These are phyloP conservation scores for Kodamaea hsintzibuensis DNA, from an alignment of 805 yeast species.

Conservation along the genomic window DNA sequence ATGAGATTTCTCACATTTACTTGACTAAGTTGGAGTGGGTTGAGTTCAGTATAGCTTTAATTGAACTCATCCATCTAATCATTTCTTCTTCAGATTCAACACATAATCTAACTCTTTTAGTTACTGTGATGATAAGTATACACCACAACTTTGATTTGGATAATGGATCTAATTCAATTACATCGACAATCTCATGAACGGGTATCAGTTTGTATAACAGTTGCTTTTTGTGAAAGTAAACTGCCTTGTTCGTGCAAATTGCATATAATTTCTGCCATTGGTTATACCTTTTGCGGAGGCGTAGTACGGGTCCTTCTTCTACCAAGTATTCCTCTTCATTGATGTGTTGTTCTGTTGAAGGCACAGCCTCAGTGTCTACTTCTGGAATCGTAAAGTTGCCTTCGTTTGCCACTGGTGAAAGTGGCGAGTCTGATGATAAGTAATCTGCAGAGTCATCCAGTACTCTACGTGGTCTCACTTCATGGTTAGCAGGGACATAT, in stretches of 20 bases:
- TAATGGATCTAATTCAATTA: conserved; percentile 50
- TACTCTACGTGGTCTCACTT: background rate
- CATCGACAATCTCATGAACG: conserved; percentile 41
- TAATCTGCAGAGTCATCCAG: background rate
- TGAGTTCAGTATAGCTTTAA: conserved; percentile 28
- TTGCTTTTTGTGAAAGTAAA: conserved; percentile 41
- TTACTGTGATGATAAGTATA: conserved; percentile 47
- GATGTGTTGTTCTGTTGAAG: background rate
- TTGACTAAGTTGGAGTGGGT: background rate
- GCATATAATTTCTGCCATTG: conserved; percentile 51
- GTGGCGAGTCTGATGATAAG: conserved; percentile 4
- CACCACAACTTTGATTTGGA: conserved; percentile 46
- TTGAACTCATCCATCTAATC: conserved; percentile 48
- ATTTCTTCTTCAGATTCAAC: conserved; percentile 47
- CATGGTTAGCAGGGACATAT: background rate
- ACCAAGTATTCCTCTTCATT: conserved; percentile 17
- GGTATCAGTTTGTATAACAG: conserved; percentile 31
- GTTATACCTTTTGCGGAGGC: conserved; percentile 43
- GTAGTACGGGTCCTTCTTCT: conserved; percentile 41
- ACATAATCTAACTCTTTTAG: conserved; percentile 46
- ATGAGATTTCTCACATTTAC: too few species aligned
- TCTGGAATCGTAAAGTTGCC: background rate
- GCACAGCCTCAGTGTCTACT: background rate
- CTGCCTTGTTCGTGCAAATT: conserved; percentile 40
- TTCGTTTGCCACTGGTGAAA: background rate